Evolutionary conservation across 768 basidiomycete species (phyloP), one percentile per base, ranked within the genome.

Genomic region (Hysterangium stoloniferum): DNA sequence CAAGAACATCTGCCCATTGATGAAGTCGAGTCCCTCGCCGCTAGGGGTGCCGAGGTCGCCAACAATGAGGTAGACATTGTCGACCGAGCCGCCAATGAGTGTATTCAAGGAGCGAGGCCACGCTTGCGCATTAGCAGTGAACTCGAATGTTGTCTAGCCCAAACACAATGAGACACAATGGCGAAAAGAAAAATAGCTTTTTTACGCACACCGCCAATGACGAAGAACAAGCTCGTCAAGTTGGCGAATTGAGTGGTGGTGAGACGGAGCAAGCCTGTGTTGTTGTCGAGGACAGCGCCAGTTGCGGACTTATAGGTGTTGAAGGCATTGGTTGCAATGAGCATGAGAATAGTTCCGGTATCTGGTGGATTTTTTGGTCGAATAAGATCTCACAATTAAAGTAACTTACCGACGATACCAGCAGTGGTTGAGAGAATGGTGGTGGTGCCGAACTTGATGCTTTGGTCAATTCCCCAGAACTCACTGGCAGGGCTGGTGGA

Each of bases 91-190:
- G 50, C 80, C 80, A 12, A 86, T 71, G 29, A 65, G 63, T 13
- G 66, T 62, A 66, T 86, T 84, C 54, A 78, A 67, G 3, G 68
- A 58, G 41, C 79, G 76, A 0, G 82, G 82, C 80, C 82, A 85
- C 54, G 81, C 77, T 69, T 86, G 83, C 3, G 79, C 82, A 57
- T 83, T 80, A 13, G 77, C 60, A 2, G 76, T 79, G 49, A 85
- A 56, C 61, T 77, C 76, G 57, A 71, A 81, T 7, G 71, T 72
- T 13, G 64, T 64, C n/a, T n/a, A n/a, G n/a, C n/a, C n/a, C n/a
- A n/a, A n/a, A n/a, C n/a, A n/a, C n/a, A n/a, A n/a, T n/a, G n/a
- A n/a, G n/a, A n/a, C n/a, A n/a, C n/a, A n/a, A n/a, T 3, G 20
- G 35, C n/a, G 7, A 7, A 20, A 37, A 37, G 7, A 37, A 37